Evolutionary conservation across 345 rosid species (phyloP), one percentile per base, ranked within the genome.

Genomic region (Eucalyptus rudis): DNA sequence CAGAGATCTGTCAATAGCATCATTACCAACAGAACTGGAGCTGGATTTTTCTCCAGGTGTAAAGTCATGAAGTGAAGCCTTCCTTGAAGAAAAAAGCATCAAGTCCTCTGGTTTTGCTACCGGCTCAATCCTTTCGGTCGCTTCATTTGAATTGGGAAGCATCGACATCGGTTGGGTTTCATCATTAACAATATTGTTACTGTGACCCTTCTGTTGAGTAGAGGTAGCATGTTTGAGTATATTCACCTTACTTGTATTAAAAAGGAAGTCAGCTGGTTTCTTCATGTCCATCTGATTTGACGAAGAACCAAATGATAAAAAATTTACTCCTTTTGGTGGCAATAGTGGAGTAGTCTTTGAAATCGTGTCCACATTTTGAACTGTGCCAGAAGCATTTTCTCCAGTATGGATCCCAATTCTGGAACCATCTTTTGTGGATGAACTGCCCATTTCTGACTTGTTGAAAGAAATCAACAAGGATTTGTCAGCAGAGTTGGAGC

Each of bases 291-390:
- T 89, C 88, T 88, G 91, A 29, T 50, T 86, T 36, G 87, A 29
- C 52, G 89, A 87, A 6, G 93, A 89, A 51, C 92, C 93, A 86
- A 90, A 87, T 13, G 92, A 92, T 31, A 92, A 89, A 89, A 91
- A 93, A 87, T 88, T 93, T 64, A 94, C 90, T 59, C 94, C 94
- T 93, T 90, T 94, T 44, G 94, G 94, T 84, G 93, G 91, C 51
- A 76, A 19, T 58, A 88, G 88, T 6, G 92, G 91, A 52, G 89
- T 84, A 71, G 84, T 90, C 49, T 58, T 51, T 31, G 47, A 33
- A 59, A 84, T 51, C 64, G 62, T 81, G 85, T 89, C 87, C 88
- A 47, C 86, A 81, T 87, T 89, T 81, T 89, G 90, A 54, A 62
- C 91, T 33, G 81, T 45, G 47, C 62, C 86, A 86, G 91, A 81